phyloP scores from a whole-genome alignment of 2,329 filamentous ascomycete species.

The Penicillium sp. region DNA sequence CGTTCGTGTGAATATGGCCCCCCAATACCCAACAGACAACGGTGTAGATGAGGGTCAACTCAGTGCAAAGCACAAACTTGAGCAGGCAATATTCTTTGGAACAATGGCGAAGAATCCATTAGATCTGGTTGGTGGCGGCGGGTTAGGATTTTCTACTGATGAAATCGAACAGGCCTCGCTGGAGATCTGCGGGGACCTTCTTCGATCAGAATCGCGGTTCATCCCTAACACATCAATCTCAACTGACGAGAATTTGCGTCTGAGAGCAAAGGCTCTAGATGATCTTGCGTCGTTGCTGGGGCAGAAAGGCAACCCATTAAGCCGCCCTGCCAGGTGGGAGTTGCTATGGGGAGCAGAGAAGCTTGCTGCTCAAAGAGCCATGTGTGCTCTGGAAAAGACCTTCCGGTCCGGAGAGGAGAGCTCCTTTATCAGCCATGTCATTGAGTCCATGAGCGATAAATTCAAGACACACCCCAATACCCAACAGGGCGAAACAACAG shows the following conservation, averaged over 20 bases:
- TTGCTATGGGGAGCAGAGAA: constrained; percentile 90
- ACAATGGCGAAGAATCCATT: constrained; percentile 79
- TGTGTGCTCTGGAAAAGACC: constrained; percentile 79
- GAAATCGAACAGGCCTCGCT: constrained; percentile 77
- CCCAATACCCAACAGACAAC: constrained; percentile 44
- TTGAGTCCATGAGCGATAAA: constrained; percentile 72
- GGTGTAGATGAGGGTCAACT: constrained; percentile 53
- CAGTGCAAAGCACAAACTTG: constrained; percentile 83
- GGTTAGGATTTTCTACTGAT: constrained; percentile 63
- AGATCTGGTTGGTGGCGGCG: constrained; percentile 70
- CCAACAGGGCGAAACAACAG: constrained; percentile 69
- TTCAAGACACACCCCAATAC: constrained; percentile 66
- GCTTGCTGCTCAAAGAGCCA: constrained; percentile 71
- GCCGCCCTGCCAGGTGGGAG: constrained; percentile 70
- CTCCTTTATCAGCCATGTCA: constrained; percentile 70
- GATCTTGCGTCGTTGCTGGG: constrained; percentile 72
- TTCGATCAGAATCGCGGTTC: constrained; percentile 73
- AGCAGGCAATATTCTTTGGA: constrained; percentile 93
- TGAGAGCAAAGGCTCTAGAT: constrained; percentile 70
- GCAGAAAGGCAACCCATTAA: constrained; percentile 61
- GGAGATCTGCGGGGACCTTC: constrained; percentile 75
- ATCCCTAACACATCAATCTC: constrained; percentile 72
- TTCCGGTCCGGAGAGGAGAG: constrained; percentile 56
- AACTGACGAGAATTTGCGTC: constrained; percentile 75
- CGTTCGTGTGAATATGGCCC: constrained; percentile 52